Evolutionary conservation across 2,329 filamentous ascomycete genomes (phyloP).

Genomic region (Aspergillus intermedius): DNA sequence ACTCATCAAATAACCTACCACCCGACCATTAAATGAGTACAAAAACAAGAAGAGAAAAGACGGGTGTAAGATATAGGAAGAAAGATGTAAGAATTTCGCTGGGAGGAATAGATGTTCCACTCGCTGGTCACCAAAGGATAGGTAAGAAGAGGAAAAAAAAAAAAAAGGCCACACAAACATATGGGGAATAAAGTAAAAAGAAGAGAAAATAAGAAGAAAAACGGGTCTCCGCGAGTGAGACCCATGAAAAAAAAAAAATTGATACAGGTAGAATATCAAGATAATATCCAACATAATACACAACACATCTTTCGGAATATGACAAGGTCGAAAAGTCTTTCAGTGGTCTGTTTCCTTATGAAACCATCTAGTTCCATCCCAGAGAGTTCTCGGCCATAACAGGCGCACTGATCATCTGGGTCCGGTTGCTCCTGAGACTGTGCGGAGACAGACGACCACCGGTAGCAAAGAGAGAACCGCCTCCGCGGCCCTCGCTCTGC

Average conservation of each 20-base stretch:
- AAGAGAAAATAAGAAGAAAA: constrained; percentile 11
- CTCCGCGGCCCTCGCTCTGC: constrained; percentile 61
- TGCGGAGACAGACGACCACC: constrained; percentile 49
- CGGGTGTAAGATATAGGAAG: constrained; percentile 5
- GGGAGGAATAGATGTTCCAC: constrained; percentile 4
- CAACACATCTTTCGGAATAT: constrained; percentile 9
- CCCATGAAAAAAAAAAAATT: constrained; percentile 9
- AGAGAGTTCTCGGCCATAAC: constrained; percentile 92
- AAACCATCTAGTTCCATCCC: constrained; percentile 69
- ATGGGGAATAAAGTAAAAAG: constrained; percentile 30
- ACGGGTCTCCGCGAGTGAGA: constrained; percentile 10
- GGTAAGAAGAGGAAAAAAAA: constrained; percentile 14
- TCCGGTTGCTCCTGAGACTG: constrained; percentile 62
- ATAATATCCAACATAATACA: constrained; percentile 12
- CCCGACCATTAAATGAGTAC: constrained; percentile 13
- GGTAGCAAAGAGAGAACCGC: constrained; percentile 30
- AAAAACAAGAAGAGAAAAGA: constrained; percentile 5
- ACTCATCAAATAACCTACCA: constrained; percentile 18
- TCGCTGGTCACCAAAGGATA: constrained; percentile 11
- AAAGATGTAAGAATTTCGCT: constrained; percentile 13
- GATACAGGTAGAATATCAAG: constrained; percentile 19
- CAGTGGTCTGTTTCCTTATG: not conserved
- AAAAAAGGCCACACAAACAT: constrained; percentile 19
- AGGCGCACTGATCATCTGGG: constrained; percentile 75
- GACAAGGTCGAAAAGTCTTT: not conserved